These are phyloP conservation scores for Metroxylon sagu DNA, from an alignment of 176 grass and related monocot species.

Conservation along the genomic window DNA sequence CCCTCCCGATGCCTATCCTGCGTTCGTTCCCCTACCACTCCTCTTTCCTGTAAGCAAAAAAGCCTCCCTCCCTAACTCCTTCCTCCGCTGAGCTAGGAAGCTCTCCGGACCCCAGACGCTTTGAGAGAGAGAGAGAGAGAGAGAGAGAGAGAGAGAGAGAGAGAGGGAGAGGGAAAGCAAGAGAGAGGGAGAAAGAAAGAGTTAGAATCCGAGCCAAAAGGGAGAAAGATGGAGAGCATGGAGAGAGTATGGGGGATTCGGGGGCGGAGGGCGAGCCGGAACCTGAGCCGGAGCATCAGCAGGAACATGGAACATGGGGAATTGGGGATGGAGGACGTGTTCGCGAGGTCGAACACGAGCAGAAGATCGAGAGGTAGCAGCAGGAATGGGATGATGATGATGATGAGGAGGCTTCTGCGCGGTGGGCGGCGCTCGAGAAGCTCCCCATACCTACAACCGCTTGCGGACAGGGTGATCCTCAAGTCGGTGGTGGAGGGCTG, in stretches of 20 bases:
- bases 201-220: not conserved
- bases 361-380: conserved; percentile 9
- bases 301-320: conserved; percentile 75
- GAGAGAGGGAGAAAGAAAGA: not conserved
- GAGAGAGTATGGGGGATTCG: conserved; percentile 77
- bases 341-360: conserved; percentile 22
- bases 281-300: conserved; percentile 54
- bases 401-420: conserved; percentile 77
- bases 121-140: too few species aligned
- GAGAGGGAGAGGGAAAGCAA: too few species aligned
- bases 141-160: too few species aligned
- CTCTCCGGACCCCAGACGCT: too few species aligned
- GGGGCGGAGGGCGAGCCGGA: conserved; percentile 38
- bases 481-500: conserved; percentile 18
- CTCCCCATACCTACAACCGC: conserved; percentile 78
- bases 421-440: conserved; percentile 84
- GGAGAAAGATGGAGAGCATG: conserved; percentile 28
- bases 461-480: conserved; percentile 66
- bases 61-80: too few species aligned
- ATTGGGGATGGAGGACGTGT: conserved; percentile 85
- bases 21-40: too few species aligned
- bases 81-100: too few species aligned
- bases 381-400: conserved; percentile 15
- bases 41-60: too few species aligned
- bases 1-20: too few species aligned